Percentiles rank a stretch among this genome's conserved stretches.
phyloP scores from a whole-genome alignment of 129 eudicot species.

The Pulicaria dysenterica region DNA sequence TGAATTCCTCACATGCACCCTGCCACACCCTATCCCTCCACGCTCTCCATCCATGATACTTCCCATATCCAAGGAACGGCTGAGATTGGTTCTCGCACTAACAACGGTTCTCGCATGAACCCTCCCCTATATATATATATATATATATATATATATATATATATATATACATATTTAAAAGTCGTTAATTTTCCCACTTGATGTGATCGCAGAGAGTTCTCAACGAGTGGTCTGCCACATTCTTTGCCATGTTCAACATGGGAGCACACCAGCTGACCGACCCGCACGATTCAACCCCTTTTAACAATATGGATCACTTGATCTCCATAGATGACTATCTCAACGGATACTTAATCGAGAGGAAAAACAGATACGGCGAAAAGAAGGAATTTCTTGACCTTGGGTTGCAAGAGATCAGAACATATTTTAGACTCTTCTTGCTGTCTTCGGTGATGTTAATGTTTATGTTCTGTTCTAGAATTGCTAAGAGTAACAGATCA shows the following conservation, averaged over 20 bases:
- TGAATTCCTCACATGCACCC: no score
- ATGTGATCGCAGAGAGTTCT: slow-evolving; percentile 67
- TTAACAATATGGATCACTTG: slow-evolving; percentile 55
- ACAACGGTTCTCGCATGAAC: no score
- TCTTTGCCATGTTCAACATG: slow-evolving; percentile 73
- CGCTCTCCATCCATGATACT: no score
- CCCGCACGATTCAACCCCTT: slow-evolving; percentile 41
- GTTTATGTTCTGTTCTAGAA: slow-evolving; percentile 98
- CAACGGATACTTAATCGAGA: slow-evolving; percentile 78
- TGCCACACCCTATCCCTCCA: no score
- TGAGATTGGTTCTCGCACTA: no score
- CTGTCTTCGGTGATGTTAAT: slow-evolving; percentile 82
- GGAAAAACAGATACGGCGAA: slow-evolving; percentile 80
- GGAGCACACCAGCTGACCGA: slow-evolving; percentile 66
- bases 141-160: neutral
- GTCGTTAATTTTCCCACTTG: slow-evolving; percentile 23
- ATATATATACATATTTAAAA: neutral
- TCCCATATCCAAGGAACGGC: no score
- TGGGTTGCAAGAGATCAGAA: slow-evolving; percentile 85
- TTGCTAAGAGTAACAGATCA: slow-evolving; percentile 83
- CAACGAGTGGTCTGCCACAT: slow-evolving; percentile 82
- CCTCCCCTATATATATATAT: no score
- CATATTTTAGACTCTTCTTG: slow-evolving; percentile 90
- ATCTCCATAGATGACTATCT: slow-evolving; percentile 87
- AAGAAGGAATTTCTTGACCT: slow-evolving; percentile 89